phyloP scores from a whole-genome alignment of 129 eudicot genomes.

The Chrysanthemum makinoi region DNA sequence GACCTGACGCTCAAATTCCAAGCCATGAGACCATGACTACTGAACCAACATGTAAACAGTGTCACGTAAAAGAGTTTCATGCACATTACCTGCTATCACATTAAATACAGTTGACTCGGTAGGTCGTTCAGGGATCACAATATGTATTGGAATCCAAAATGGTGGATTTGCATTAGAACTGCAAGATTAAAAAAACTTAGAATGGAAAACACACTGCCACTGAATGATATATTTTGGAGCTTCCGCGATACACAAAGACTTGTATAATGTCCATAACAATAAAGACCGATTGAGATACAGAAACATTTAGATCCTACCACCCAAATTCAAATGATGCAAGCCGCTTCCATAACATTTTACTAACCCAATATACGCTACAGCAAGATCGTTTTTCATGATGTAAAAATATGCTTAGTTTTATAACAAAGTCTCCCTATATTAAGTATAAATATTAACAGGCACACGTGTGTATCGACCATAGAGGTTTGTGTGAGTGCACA shows the following conservation, averaged over 20 bases:
- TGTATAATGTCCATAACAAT: neutral
- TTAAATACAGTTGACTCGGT: constrained; percentile 92
- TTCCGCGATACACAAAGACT: neutral
- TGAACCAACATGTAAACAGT: constrained; percentile 9
- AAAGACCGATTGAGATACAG: neutral
- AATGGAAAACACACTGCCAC: neutral
- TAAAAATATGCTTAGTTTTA: neutral
- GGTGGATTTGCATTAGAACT: constrained; percentile 95
- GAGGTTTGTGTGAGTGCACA: neutral
- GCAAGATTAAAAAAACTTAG: constrained; percentile 26
- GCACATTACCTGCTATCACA: constrained; percentile 86
- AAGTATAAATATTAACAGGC: no score
- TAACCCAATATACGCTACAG: constrained; percentile 1
- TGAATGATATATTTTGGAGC: neutral
- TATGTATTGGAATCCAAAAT: constrained; percentile 98
- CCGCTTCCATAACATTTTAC: neutral
- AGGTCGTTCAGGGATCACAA: constrained; percentile 98
- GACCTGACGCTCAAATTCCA: constrained; percentile 9
- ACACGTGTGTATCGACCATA: neutral
- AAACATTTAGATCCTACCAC: neutral
- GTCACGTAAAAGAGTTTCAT: constrained; percentile 4
- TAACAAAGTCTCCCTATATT: neutral
- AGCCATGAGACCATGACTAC: constrained; percentile 20
- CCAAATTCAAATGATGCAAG: constrained; percentile 4
- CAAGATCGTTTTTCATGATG: constrained; percentile 2